Conservation (phyloP, 208 protist genomes). For the Wallacemonas sp. region DNA sequence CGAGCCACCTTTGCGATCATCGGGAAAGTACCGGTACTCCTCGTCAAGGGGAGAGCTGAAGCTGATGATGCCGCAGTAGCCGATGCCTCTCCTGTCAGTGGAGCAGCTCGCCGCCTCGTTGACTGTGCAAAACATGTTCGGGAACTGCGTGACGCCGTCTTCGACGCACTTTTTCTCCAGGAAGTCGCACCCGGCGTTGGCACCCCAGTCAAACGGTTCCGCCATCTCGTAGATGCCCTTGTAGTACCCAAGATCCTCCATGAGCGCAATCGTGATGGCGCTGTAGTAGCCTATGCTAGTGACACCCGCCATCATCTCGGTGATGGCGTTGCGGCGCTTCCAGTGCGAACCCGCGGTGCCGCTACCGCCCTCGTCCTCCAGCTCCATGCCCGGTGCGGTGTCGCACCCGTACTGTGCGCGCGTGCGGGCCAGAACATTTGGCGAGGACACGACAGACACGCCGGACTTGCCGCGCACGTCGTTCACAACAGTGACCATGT, state of each 20-base stretch:
- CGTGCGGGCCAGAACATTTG: neutral
- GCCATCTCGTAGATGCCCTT: conserved; percentile 20
- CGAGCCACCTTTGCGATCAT: neutral
- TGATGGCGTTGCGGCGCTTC: conserved; percentile 26
- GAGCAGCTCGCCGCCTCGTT: conserved; percentile 9
- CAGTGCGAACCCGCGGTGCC: conserved; percentile 29
- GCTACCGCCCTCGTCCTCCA: conserved; percentile 22
- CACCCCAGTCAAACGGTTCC: conserved; percentile 28
- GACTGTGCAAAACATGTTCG: conserved; percentile 29
- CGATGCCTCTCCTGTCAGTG: conserved; percentile 15
- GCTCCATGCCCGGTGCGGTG: conserved; percentile 21
- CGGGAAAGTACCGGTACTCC: conserved; percentile 11
- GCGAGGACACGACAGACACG: neutral
- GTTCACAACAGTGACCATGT: conserved; percentile 1
- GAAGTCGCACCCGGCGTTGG: conserved; percentile 20
- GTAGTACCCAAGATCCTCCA: conserved; percentile 36
- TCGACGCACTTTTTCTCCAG: conserved; percentile 20
- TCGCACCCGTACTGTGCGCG: conserved; percentile 8
- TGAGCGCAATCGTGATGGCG: conserved; percentile 28
- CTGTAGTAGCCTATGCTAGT: conserved; percentile 20
- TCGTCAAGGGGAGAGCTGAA: neutral
- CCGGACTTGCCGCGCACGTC: conserved; percentile 11
- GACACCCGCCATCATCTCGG: conserved; percentile 28
- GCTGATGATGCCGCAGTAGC: conserved; percentile 14
- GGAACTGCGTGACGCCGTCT: conserved; percentile 14